A percentile compares a stretch with the other conserved stretches of the same genome.
Evolutionary conservation across 2,329 filamentous ascomycete species (phyloP).

Genomic region (Aspergillus sp.): DNA sequence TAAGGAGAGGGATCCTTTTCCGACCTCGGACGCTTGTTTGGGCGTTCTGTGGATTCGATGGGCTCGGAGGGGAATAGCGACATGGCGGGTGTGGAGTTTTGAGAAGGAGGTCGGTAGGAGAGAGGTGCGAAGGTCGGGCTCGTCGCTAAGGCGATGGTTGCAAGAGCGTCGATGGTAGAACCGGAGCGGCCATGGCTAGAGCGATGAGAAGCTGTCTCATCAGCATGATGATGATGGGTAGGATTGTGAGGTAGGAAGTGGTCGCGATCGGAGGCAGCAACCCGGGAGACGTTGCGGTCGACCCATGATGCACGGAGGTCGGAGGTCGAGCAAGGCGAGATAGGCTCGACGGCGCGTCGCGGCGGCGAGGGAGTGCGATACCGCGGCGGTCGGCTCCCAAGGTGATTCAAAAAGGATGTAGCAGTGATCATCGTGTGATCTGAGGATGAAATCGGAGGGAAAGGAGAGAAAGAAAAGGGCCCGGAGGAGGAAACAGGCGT

Average conservation of each 20-base stretch:
- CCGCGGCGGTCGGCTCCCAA: constrained; percentile 41
- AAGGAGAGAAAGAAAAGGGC: constrained; percentile 17
- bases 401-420: constrained; percentile 40
- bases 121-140: constrained; percentile 47
- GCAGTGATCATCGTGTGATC: constrained; percentile 39
- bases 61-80: constrained; percentile 34
- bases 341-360: constrained; percentile 49
- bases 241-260: constrained; percentile 24
- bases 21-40: constrained; percentile 62
- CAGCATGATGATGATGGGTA: constrained; percentile 20
- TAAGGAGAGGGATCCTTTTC: constrained; percentile 54
- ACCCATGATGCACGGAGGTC: constrained; percentile 34
- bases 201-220: constrained; percentile 30
- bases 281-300: constrained; percentile 30
- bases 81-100: constrained; percentile 25
- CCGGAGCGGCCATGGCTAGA: constrained; percentile 47
- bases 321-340: constrained; percentile 42
- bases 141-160: constrained; percentile 54
- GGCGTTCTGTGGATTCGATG: constrained; percentile 47
- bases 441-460: constrained; percentile 10
- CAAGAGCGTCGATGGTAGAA: constrained; percentile 53
- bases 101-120: constrained; percentile 35
- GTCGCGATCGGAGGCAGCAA: constrained; percentile 29
- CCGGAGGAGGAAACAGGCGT: constrained; percentile 30
- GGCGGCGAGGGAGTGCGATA: constrained; percentile 52